Conservation (phyloP, 805 yeast species). For the Starmerella stigmatis region DNA sequence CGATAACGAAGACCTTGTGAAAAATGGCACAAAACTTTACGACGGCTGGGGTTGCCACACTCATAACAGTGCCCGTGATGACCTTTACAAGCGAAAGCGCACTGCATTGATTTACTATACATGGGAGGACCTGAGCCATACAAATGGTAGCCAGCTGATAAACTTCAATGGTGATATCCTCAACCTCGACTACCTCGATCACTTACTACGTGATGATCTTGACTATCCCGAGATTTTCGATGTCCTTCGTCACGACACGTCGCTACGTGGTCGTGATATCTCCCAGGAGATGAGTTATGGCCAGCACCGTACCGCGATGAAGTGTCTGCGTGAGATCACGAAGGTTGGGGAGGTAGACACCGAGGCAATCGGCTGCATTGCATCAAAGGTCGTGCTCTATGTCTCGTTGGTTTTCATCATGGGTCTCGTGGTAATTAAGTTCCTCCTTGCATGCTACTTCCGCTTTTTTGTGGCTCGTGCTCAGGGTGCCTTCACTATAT, state of each 20-base stretch:
- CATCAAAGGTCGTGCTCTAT: slow-evolving; percentile 71
- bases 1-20: slow-evolving; percentile 40
- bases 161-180: slow-evolving; percentile 85
- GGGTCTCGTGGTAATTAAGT: slow-evolving; percentile 66
- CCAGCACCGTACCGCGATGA: slow-evolving; percentile 60
- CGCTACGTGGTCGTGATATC: slow-evolving; percentile 68
- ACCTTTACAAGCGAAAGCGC: slow-evolving; percentile 51
- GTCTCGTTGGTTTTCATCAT: slow-evolving; percentile 76
- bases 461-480: slow-evolving; percentile 67
- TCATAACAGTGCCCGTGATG: slow-evolving; percentile 51
- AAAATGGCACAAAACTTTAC: slow-evolving; percentile 42
- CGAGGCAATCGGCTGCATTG: slow-evolving; percentile 86
- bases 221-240: slow-evolving; percentile 65
- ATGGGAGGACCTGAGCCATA: slow-evolving; percentile 68
- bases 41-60: slow-evolving; percentile 91
- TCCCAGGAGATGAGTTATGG: slow-evolving; percentile 59
- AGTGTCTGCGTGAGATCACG: slow-evolving; percentile 73
- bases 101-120: slow-evolving; percentile 73
- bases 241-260: slow-evolving; percentile 43
- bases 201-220: slow-evolving; percentile 62
- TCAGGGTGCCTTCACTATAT: slow-evolving; percentile 67
- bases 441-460: slow-evolving; percentile 78
- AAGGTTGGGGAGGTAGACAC: slow-evolving; percentile 86
- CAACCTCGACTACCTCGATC: slow-evolving; percentile 64
- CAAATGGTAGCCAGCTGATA: slow-evolving; percentile 61